Evolutionary conservation across 2,329 filamentous ascomycete species (phyloP).

Genomic region (Exserohilum turcica): DNA sequence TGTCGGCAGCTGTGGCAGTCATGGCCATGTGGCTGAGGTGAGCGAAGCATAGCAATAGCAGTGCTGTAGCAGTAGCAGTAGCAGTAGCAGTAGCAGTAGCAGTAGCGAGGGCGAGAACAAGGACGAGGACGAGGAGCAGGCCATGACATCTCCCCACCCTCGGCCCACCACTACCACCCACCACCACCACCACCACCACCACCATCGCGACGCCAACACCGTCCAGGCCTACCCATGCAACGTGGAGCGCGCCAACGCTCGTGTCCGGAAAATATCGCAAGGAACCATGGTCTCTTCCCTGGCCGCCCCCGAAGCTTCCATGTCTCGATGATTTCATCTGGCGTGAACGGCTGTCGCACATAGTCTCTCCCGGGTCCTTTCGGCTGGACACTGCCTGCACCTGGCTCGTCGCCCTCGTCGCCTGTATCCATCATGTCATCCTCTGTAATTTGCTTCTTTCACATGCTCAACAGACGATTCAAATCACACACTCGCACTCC

Average conservation of each 20-base stretch:
- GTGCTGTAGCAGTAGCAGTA: not conserved
- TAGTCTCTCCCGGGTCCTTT: not conserved
- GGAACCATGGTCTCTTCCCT: slow-evolving; percentile 11
- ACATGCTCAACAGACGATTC: not conserved
- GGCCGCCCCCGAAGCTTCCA: slow-evolving; percentile 4
- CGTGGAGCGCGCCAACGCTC: slow-evolving; percentile 9
- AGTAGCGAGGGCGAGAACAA: not conserved
- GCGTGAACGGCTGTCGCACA: slow-evolving; percentile 11
- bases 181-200: not conserved
- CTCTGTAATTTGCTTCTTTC: not conserved
- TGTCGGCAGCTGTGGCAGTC: not conserved
- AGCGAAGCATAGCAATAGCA: no score
- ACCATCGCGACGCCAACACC: slow-evolving; percentile 2
- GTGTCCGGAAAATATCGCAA: slow-evolving; percentile 19
- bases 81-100: not conserved
- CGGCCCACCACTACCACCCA: slow-evolving; percentile 19
- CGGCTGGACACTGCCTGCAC: no score
- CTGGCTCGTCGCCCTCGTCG: not conserved
- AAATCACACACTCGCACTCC: slow-evolving; percentile 4
- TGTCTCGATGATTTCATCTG: slow-evolving; percentile 8
- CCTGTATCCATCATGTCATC: not conserved
- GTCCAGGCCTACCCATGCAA: slow-evolving; percentile 17
- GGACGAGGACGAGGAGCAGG: slow-evolving; percentile 4
- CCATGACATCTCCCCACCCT: slow-evolving; percentile 12
- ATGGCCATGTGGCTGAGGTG: no score